These are phyloP conservation scores for Dictyostelium discoideum DNA, from an alignment of 78 protist species.

Conservation along the genomic window DNA sequence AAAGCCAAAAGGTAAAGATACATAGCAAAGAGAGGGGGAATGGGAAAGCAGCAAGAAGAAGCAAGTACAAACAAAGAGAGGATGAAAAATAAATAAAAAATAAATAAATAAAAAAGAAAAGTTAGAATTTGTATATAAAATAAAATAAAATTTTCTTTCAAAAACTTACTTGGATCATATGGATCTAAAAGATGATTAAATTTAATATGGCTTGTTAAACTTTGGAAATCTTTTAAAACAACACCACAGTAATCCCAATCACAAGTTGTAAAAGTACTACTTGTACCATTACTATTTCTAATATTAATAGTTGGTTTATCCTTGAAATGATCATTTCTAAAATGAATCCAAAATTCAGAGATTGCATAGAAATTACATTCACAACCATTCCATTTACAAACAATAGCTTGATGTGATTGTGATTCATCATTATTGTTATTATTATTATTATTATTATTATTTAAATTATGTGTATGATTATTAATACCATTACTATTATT, in stretches of 20 bases:
- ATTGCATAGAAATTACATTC: constrained; percentile 37
- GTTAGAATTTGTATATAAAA: not conserved
- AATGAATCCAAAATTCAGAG: constrained; percentile 78
- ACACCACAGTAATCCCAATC: constrained; percentile 65
- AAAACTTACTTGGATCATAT: constrained; percentile 60
- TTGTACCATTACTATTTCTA: not conserved
- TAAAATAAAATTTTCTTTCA: not conserved
- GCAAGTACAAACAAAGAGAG: too few relatives aligned
- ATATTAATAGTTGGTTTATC: constrained; percentile 40
- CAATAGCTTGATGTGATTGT: not conserved
- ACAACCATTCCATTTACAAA: constrained; percentile 72
- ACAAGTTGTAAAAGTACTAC: constrained; percentile 20
- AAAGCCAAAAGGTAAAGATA: not conserved
- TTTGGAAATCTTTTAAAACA: constrained; percentile 53
- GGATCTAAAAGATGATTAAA: constrained; percentile 72
- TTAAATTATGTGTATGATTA: not conserved
- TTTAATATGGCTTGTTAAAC: constrained; percentile 49
- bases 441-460: not conserved
- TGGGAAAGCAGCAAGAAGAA: too few relatives aligned
- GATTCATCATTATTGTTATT: not conserved
- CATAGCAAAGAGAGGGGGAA: not conserved
- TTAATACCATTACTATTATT: not conserved
- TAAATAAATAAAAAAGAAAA: too few relatives aligned
- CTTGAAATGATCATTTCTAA: constrained; percentile 63
- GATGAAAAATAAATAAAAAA: not conserved